Base-by-base conservation (phyloP, 2,329 filamentous ascomycete genomes). In the Sarocladium kiliense region DNA sequence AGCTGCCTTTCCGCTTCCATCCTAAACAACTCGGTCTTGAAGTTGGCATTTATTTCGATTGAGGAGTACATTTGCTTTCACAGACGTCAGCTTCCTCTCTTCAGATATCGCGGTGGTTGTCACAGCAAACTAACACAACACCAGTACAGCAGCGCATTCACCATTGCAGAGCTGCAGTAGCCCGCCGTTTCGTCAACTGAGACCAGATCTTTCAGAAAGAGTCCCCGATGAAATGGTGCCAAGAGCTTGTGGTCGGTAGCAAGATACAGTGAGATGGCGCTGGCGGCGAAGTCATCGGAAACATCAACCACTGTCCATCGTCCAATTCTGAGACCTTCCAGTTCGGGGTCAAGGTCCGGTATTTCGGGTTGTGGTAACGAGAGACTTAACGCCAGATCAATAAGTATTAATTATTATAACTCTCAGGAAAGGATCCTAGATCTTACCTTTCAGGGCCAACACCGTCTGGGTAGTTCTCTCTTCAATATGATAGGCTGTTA, bases 181-280 rank as follows among this genome's bases (percentile, higher is more conserved):
- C 56, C 53, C 1, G 53, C 7, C 16, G 6, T 23, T 5, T 21
- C 34, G 25, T 54, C 56, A 2, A 58, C 57, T 16, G 57, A 54
- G 7, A 71, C 56, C 2, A 75, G 60, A 54, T 74, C 69, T 5
- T 57, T 45, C 26, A 74, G 56, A 50, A 75, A 71, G 1, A 70
- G 55, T 19, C 61, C 18, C 0, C 71, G 60, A 23, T 72, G 64
- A 51, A 75, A 75, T 0, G 64, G 54, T 1, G 68, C 69, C 12
- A 74, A 57, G 1, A 74, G 60, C 0, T 71, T 70, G 54, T 73
- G 68, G 12, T 75, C 71, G 1, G 70, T 73, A 53, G 64, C 59
- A 4, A 73, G 56, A 41, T 73, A 73, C 1, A 72, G 54, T 2
- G 70, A 73, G n/a, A 73, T 68, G 21, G 62, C 59, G 11, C 59